Evolutionary conservation across 2,329 filamentous ascomycete genomes (phyloP).

Genomic region (Colletotrichum caudatum): DNA sequence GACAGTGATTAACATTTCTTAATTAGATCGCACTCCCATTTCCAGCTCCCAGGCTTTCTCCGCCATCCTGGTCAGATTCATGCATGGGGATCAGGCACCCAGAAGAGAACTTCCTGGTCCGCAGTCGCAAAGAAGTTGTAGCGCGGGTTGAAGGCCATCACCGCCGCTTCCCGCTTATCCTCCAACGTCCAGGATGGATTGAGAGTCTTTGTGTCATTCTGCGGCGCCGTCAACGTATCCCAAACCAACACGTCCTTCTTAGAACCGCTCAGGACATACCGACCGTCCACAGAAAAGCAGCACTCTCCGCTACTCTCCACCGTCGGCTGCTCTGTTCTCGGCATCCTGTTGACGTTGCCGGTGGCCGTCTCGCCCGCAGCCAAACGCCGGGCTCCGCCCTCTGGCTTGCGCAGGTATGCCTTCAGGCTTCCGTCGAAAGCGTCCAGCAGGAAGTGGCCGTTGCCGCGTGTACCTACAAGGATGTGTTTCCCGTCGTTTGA

Average conservation of each 20-base stretch:
- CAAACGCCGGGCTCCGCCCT: slow-evolving; percentile 64
- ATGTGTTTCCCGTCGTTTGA: slow-evolving; percentile 94
- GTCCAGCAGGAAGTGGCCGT: slow-evolving; percentile 92
- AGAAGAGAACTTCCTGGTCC: slow-evolving; percentile 85
- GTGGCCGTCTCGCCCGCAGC: slow-evolving; percentile 63
- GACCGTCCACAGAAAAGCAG: slow-evolving; percentile 89
- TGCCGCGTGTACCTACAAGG: slow-evolving; percentile 84
- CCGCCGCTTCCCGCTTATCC: slow-evolving; percentile 75
- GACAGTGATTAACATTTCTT: slow-evolving; percentile 16
- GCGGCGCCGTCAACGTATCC: slow-evolving; percentile 75
- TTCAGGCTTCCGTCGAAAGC: slow-evolving; percentile 87
- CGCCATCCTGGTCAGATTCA: slow-evolving; percentile 47
- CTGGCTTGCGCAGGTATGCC: slow-evolving; percentile 75
- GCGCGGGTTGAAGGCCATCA: slow-evolving; percentile 89
- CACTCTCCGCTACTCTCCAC: slow-evolving; percentile 79
- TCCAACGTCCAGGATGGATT: slow-evolving; percentile 74
- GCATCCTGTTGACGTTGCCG: slow-evolving; percentile 49
- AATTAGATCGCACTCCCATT: slow-evolving; percentile 3
- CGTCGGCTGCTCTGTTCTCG: slow-evolving; percentile 58
- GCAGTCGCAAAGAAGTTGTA: slow-evolving; percentile 93
- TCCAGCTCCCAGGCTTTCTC: background rate
- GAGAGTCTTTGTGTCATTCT: slow-evolving; percentile 67
- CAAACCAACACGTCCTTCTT: slow-evolving; percentile 83
- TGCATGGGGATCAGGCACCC: slow-evolving; percentile 76
- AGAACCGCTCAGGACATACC: slow-evolving; percentile 86